Base-by-base conservation (phyloP, 73 alveolate species). In the Paramecium pentaurelia region DNA sequence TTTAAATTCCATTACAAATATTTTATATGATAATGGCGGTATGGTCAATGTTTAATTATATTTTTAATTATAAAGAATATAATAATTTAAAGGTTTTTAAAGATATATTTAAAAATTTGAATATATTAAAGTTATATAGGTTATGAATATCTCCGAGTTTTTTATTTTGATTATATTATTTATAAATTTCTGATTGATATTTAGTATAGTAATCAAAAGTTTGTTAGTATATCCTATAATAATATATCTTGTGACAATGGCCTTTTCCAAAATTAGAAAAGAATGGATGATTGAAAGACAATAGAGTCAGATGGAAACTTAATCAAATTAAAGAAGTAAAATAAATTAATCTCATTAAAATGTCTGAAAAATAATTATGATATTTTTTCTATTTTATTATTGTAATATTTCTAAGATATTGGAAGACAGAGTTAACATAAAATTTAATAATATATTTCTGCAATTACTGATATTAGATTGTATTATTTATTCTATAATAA, bases 101-200 rank as follows among this genome's bases (percentile, higher is more conserved):
- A 92, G 98, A 22, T 97, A 98, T 92, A 98, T 97, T 58, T 92
- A 96, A 83, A 97, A 97, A 93, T 96, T 97, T 98, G 99, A 97
- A 93, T 97, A 98, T 98, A 96, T 97, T 34, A 94, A 86, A 97
- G 96, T 80, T 97, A 98, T 64, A 95, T 97, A 10, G 98, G 99
- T 6, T 96, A 95, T 85, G 95, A 94, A 95, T 96, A 97, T 75
- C 95, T 98, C 25, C 42, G 96, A 97, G 83, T 97, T 92, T 92
- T 97, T 97, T 87, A 86, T 97, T 59, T 94, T 96, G 28, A 58
- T 97, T 77, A 75, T 97, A 25, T 45, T 97, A 42, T 96, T 96
- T 75, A 93, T 95, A 25, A 68, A 75, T 64, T 36, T 88, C 16
- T 34, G 90, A 0, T 36, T 88, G 4, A 27, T 88, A 8, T 88